These are phyloP conservation scores for Colletotrichum sublineola DNA, from an alignment of 2,329 filamentous ascomycete genomes.

Conservation along the genomic window DNA sequence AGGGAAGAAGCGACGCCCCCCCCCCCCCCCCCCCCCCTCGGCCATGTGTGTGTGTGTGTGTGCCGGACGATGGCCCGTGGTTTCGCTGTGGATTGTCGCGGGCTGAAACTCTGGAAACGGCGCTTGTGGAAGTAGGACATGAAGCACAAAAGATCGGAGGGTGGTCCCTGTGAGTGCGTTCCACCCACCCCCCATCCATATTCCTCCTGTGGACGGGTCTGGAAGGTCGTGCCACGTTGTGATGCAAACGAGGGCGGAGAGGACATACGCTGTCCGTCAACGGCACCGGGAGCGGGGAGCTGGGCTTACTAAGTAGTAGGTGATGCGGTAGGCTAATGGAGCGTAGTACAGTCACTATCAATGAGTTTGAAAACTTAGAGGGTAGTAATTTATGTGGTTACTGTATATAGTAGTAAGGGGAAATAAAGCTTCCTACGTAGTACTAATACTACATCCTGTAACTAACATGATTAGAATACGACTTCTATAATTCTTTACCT, in stretches of 20 bases:
- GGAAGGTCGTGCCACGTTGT: conserved; percentile 26
- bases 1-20: neutral
- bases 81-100: conserved; percentile 33
- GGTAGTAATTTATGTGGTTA: no score
- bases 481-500: no score
- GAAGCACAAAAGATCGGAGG: no score
- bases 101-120: conserved; percentile 40
- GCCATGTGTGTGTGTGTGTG: no score
- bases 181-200: no score
- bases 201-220: neutral
- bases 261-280: neutral
- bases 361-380: no score
- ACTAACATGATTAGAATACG: no score
- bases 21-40: no score
- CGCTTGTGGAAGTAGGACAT: conserved; percentile 14
- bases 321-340: neutral
- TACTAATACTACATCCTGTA: no score
- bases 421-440: no score
- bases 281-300: neutral
- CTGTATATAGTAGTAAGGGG: no score
- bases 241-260: neutral
- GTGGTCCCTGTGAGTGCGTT: no score
- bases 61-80: conserved; percentile 23
- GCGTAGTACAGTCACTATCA: neutral
- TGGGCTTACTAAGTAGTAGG: neutral